phyloP scores from a whole-genome alignment of 257 asterid species.

The Verbascum thapsus region DNA sequence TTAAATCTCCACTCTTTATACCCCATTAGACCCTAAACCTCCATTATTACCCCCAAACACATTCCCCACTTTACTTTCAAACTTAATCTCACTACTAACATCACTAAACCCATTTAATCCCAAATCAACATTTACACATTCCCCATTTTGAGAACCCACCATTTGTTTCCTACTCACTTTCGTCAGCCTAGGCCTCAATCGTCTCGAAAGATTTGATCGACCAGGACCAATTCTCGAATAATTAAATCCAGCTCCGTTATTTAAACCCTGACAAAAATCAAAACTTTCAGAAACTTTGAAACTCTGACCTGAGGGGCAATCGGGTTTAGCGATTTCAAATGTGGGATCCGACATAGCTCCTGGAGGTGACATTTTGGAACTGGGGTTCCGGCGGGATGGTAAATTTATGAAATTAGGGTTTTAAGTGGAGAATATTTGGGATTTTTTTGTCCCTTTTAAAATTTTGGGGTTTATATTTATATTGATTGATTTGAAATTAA shows the following conservation, averaged over 20 bases:
- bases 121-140: conserved; percentile 34
- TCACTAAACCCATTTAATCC: conserved; percentile 41
- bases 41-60: conserved; percentile 30
- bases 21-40: conserved; percentile 29
- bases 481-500: conserved; percentile 36
- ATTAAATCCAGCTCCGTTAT: conserved; percentile 34
- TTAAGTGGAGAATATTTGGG: conserved; percentile 1
- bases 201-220: conserved; percentile 35
- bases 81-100: conserved; percentile 27
- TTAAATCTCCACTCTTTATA: conserved; percentile 27
- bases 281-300: conserved; percentile 26
- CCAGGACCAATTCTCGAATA: conserved; percentile 35
- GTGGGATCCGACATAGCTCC: conserved; percentile 25
- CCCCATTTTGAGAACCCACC: conserved; percentile 32
- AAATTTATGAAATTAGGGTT: conserved; percentile 31
- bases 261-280: conserved; percentile 33
- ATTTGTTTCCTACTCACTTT: conserved; percentile 54
- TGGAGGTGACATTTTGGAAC: conserved; percentile 44
- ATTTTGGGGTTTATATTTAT: conserved; percentile 33
- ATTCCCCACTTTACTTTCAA: conserved; percentile 28
- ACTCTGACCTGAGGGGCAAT: conserved; percentile 16
- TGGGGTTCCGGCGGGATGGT: conserved; percentile 27
- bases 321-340: conserved; percentile 38
- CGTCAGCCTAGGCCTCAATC: conserved; percentile 56
- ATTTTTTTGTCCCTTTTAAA: conserved; percentile 27